These are phyloP conservation scores for Phialophora verrucosa DNA, from an alignment of 2,329 filamentous ascomycete genomes.

Conservation along the genomic window DNA sequence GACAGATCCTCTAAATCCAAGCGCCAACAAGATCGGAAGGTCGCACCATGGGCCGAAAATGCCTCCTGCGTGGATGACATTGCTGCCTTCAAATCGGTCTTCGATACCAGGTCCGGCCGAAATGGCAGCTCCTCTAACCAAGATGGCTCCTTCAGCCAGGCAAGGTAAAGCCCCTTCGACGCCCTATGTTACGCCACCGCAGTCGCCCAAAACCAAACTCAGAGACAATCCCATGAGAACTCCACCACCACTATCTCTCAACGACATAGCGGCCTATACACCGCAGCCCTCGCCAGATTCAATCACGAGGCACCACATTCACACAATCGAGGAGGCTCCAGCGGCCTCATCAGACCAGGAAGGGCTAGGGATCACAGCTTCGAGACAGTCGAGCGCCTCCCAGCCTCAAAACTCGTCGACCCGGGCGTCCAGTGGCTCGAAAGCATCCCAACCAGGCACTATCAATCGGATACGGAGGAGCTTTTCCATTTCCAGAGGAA, in stretches of 20 bases:
- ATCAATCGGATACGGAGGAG: constrained; percentile 1
- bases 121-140: background rate
- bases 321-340: background rate
- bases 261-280: background rate
- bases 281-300: background rate
- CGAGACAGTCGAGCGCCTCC: background rate
- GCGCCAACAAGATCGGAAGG: constrained; percentile 12
- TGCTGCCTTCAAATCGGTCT: constrained; percentile 27
- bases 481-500: constrained; percentile 8
- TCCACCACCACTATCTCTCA: background rate
- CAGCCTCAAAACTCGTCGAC: background rate
- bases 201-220: constrained; percentile 2
- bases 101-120: background rate
- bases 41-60: constrained; percentile 1
- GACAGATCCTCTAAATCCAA: constrained; percentile 22
- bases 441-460: background rate
- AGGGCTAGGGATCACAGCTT: background rate
- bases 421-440: background rate
- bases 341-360: background rate
- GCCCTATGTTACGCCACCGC: constrained; percentile 23
- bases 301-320: background rate
- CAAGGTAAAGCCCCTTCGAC: constrained; percentile 7
- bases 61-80: constrained; percentile 32
- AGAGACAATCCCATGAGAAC: background rate
- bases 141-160: constrained; percentile 8